These are phyloP conservation scores for Arabis hirsuta DNA, from an alignment of 345 rosid genomes.

Conservation along the genomic window DNA sequence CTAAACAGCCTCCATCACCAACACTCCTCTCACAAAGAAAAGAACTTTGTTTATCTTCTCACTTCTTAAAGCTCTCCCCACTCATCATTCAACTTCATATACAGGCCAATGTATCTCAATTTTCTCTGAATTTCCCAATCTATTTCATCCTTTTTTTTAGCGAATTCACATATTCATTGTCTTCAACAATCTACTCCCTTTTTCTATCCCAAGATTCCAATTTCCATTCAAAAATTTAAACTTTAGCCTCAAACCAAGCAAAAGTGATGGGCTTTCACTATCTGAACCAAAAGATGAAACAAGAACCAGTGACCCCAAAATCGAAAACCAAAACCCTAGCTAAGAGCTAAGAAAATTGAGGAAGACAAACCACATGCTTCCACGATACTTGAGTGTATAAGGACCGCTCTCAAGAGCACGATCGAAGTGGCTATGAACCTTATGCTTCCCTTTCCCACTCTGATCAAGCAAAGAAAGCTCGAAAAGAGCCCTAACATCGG, in stretches of 20 bases:
- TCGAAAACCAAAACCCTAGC: slow-evolving; percentile 16
- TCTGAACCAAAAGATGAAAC: too few species aligned
- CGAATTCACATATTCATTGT: too few species aligned
- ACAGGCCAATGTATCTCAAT: background rate
- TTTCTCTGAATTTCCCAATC: background rate
- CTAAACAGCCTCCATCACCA: too few species aligned
- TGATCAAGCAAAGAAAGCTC: slow-evolving; percentile 85
- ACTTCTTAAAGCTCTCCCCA: slow-evolving; percentile 5
- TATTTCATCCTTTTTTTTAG: too few species aligned
- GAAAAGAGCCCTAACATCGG: slow-evolving; percentile 86
- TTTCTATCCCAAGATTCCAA: background rate
- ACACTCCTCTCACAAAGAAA: background rate
- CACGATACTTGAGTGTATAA: slow-evolving; percentile 89
- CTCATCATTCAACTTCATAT: background rate
- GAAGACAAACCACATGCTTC: slow-evolving; percentile 82
- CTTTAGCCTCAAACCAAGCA: background rate
- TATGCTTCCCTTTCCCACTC: slow-evolving; percentile 84
- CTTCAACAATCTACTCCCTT: background rate
- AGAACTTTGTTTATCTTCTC: background rate
- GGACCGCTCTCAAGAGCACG: slow-evolving; percentile 93
- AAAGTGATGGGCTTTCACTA: background rate
- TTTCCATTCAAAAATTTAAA: background rate
- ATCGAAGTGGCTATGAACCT: slow-evolving; percentile 91
- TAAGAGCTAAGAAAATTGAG: background rate
- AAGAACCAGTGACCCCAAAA: background rate